A percentile compares a stretch with the other conserved stretches of the same genome.
Evolutionary conservation across 352 stramenopile genomes (phyloP).

Genomic region (Achlya hypogyna): DNA sequence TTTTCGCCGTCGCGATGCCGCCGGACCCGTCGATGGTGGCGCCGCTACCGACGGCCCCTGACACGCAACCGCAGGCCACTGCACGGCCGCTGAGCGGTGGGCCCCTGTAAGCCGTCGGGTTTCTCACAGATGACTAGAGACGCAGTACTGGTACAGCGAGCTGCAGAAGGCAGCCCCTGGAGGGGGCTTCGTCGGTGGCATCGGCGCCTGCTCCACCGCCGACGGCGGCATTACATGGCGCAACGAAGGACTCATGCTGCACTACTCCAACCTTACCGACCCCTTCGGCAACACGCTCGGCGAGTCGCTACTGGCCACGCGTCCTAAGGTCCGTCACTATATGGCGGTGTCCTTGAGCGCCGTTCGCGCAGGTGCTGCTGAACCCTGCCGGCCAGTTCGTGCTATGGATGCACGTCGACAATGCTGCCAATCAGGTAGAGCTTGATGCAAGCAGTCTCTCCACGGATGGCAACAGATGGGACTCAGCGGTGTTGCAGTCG

Average conservation of each 20-base stretch:
- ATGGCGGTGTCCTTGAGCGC: not conserved
- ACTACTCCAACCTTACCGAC: conserved; percentile 91
- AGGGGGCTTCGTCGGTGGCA: conserved; percentile 33
- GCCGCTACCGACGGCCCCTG: not conserved
- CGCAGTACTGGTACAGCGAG: conserved; percentile 66
- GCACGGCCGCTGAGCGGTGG: not conserved
- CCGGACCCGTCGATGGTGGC: conserved; percentile 2
- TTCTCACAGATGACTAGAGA: not conserved
- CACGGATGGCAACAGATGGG: conserved; percentile 37
- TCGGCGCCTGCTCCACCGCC: conserved; percentile 89
- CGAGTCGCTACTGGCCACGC: conserved; percentile 48
- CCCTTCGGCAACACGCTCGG: conserved; percentile 44
- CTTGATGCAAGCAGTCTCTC: not conserved
- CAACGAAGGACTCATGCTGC: conserved; percentile 92
- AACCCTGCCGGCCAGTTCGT: conserved; percentile 87
- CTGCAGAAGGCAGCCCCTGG: conserved; percentile 22
- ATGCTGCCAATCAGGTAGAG: conserved; percentile 42
- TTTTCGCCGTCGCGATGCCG: not conserved
- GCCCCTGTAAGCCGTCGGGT: not conserved
- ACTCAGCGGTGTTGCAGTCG: conserved; percentile 84
- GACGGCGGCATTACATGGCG: conserved; percentile 85
- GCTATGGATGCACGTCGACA: conserved; percentile 96
- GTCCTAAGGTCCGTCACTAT: conserved; percentile 50
- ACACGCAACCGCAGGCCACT: not conserved
- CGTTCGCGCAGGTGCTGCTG: conserved; percentile 52